These are phyloP conservation scores for Coniochaeta prunicola DNA, from an alignment of 2,329 filamentous ascomycete species.

Conservation along the genomic window DNA sequence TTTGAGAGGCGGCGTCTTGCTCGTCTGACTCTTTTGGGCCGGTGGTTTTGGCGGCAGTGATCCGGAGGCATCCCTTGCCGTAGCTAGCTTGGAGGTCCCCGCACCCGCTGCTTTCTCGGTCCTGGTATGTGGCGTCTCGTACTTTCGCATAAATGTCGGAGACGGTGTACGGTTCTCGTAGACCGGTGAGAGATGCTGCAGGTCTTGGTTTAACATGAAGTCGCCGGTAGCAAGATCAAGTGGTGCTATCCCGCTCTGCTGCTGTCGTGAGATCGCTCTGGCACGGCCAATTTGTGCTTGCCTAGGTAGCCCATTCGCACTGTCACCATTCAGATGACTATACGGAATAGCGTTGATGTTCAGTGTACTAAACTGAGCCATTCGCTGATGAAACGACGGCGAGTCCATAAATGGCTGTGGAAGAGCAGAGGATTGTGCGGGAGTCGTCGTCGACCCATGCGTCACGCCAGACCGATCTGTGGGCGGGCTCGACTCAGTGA, in stretches of 20 bases:
- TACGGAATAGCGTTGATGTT: constrained; percentile 9
- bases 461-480: constrained; percentile 44
- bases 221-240: constrained; percentile 46
- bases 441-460: constrained; percentile 31
- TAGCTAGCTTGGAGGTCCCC: constrained; percentile 5
- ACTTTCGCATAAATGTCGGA: constrained; percentile 51
- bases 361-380: constrained; percentile 16
- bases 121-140: constrained; percentile 29
- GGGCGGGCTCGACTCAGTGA: constrained; percentile 8
- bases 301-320: constrained; percentile 18
- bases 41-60: background rate
- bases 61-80: constrained; percentile 17
- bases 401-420: constrained; percentile 9
- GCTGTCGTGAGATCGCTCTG: constrained; percentile 27
- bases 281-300: constrained; percentile 16
- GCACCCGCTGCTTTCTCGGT: constrained; percentile 4
- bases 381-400: constrained; percentile 23
- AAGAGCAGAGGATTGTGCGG: constrained; percentile 9
- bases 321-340: constrained; percentile 16
- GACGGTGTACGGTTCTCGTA: constrained; percentile 68
- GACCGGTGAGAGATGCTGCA: constrained; percentile 61
- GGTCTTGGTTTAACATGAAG: constrained; percentile 24
- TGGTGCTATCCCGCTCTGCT: constrained; percentile 45
- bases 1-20: constrained; percentile 5
- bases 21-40: background rate